Conservation (phyloP, 306 rosid genomes). For the Alnus glutinosa region DNA sequence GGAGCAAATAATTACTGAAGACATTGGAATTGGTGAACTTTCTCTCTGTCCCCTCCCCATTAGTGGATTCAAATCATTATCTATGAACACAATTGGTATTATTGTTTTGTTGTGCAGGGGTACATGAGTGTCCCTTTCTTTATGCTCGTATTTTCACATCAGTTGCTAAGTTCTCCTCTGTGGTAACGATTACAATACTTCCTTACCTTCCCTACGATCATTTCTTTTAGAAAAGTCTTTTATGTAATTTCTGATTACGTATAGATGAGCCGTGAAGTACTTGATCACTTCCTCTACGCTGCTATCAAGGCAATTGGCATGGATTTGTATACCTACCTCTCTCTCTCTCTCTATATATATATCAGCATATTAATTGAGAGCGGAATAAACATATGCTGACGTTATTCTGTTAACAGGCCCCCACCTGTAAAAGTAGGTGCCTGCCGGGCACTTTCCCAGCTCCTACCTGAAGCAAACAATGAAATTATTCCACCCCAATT, state of each 20-base stretch:
- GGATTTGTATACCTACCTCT: slow-evolving; percentile 62
- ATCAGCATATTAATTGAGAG: slow-evolving; percentile 4
- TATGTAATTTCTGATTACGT: slow-evolving; percentile 31
- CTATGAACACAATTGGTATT: slow-evolving; percentile 1
- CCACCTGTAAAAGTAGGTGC: slow-evolving; percentile 94
- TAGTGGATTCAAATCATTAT: slow-evolving; percentile 23
- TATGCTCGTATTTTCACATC: slow-evolving; percentile 81
- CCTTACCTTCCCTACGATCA: slow-evolving; percentile 9
- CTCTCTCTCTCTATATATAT: slow-evolving; percentile 3
- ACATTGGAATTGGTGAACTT: slow-evolving; percentile 56
- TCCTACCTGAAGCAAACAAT: slow-evolving; percentile 76
- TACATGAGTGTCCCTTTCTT: slow-evolving; percentile 76
- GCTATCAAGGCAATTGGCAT: slow-evolving; percentile 75
- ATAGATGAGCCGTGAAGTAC: slow-evolving; percentile 63
- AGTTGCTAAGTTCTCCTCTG: slow-evolving; percentile 78
- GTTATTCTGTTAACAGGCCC: slow-evolving; percentile 57
- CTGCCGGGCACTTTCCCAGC: slow-evolving; percentile 83
- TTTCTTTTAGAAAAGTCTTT: slow-evolving; percentile 1
- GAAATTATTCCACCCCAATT: slow-evolving; percentile 61
- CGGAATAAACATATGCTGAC: not conserved
- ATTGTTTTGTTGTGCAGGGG: slow-evolving; percentile 54
- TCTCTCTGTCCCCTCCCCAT: slow-evolving; percentile 1
- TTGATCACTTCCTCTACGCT: slow-evolving; percentile 67
- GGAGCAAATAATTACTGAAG: slow-evolving; percentile 69
- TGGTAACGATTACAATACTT: slow-evolving; percentile 50